These are phyloP conservation scores for Sphaerosporella brunnea DNA, from an alignment of 495 filamentous ascomycete genomes.

Conservation along the genomic window DNA sequence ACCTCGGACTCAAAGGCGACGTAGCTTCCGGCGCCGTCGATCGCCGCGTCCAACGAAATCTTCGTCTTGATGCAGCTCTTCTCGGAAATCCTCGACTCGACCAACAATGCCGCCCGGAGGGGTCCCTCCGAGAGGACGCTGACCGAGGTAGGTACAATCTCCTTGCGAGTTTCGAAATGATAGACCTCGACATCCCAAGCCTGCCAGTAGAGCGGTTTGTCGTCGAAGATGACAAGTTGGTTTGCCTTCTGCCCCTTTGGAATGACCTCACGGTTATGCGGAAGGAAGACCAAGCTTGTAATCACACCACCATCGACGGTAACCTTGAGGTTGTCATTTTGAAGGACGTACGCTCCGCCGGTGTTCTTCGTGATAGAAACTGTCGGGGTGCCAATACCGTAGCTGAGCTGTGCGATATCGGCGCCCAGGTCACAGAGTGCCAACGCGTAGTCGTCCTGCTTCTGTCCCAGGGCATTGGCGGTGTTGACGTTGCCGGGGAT, in stretches of 20 bases:
- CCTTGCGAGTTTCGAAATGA: conserved; percentile 72
- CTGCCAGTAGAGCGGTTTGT: conserved; percentile 97
- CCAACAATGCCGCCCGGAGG: conserved; percentile 59
- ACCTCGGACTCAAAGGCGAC: conserved; percentile 69
- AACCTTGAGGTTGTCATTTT: conserved; percentile 57
- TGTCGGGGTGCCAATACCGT: not conserved
- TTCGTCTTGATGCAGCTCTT: conserved; percentile 74
- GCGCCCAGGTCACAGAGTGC: too few relatives aligned
- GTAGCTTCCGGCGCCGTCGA: conserved; percentile 44
- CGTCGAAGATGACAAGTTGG: conserved; percentile 88
- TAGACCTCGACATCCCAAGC: conserved; percentile 98
- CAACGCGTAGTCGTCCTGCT: conserved; percentile 16
- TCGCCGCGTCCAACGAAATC: conserved; percentile 54
- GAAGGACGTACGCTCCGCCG: conserved; percentile 42
- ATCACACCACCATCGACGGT: conserved; percentile 57
- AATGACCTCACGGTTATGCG: conserved; percentile 55
- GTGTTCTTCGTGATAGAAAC: not conserved
- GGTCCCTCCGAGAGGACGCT: conserved; percentile 52
- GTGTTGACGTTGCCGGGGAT: conserved; percentile 30
- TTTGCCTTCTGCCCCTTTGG: conserved; percentile 65
- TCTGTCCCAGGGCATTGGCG: conserved; percentile 10
- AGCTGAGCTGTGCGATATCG: not conserved
- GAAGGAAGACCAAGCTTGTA: conserved; percentile 60
- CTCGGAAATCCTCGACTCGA: conserved; percentile 70
- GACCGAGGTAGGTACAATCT: conserved; percentile 47